A percentile compares a stretch with the other conserved stretches of the same genome.
Conservation (phyloP, 2,329 filamentous ascomycete genomes). For the Aspergillus luchuensis region DNA sequence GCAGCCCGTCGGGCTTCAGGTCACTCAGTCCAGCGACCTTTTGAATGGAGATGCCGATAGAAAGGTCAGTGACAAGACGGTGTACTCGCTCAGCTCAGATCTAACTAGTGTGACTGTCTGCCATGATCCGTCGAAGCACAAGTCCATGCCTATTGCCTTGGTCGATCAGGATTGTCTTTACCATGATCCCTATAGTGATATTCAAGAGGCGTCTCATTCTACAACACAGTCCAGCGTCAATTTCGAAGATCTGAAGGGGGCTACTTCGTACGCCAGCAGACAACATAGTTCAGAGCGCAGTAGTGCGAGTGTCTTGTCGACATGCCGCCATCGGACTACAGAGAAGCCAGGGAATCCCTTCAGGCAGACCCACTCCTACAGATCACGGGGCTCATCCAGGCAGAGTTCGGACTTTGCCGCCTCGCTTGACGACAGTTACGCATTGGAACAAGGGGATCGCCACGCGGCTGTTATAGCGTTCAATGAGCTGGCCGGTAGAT, state of each 20-base stretch:
- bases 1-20: not conserved
- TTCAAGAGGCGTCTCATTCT: conserved; percentile 12
- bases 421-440: conserved; percentile 23
- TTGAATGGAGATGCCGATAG: conserved; percentile 22
- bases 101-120: conserved; percentile 36
- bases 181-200: conserved; percentile 22
- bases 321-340: not conserved
- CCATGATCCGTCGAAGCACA: conserved; percentile 35
- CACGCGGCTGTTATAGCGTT: conserved; percentile 31
- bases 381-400: conserved; percentile 24
- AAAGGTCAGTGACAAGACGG: conserved; percentile 37
- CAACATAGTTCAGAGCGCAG: conserved; percentile 20
- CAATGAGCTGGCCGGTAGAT: conserved; percentile 31
- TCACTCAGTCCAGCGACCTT: not conserved
- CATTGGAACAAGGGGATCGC: conserved; percentile 28
- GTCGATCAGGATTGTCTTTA: conserved; percentile 16
- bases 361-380: conserved; percentile 9
- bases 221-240: conserved; percentile 17
- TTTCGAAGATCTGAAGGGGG: conserved; percentile 11
- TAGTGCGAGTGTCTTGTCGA: conserved; percentile 10
- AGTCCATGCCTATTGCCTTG: conserved; percentile 25
- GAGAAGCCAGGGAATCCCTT: conserved; percentile 16
- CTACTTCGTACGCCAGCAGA: conserved; percentile 10
- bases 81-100: conserved; percentile 35
- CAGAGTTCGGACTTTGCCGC: conserved; percentile 25